phyloP scores from a whole-genome alignment of 768 basidiomycete genomes.

The Lactarius pseudohatsudake region DNA sequence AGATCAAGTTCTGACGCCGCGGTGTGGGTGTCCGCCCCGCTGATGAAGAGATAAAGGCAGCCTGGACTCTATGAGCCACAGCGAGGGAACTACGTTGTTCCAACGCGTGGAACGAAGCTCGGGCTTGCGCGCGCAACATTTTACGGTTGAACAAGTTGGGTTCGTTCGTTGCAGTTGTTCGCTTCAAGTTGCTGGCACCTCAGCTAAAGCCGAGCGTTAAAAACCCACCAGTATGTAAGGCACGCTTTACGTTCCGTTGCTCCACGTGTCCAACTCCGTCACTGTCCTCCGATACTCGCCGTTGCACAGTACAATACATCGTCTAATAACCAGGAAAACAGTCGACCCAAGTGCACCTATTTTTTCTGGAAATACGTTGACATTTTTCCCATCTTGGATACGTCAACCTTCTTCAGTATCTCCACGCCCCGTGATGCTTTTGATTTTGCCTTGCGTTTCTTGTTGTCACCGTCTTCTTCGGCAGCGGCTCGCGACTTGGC shows the following conservation, averaged over 20 bases:
- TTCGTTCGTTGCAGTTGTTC: not conserved
- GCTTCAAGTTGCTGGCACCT: not conserved
- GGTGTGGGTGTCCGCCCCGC: conserved; percentile 9
- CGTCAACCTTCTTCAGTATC: conserved; percentile 80
- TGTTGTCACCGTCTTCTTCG: conserved; percentile 39
- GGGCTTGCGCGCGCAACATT: conserved; percentile 26
- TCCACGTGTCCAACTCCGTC: not conserved
- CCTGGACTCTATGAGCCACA: conserved; percentile 17
- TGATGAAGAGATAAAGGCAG: conserved; percentile 27
- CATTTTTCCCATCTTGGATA: conserved; percentile 81
- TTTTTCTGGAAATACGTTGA: conserved; percentile 78
- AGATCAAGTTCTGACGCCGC: conserved; percentile 5
- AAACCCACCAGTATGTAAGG: not conserved
- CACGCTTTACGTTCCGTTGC: not conserved
- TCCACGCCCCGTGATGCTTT: conserved; percentile 73
- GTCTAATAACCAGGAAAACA: not conserved
- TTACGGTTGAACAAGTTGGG: not conserved
- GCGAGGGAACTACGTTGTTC: conserved; percentile 7
- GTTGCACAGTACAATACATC: not conserved
- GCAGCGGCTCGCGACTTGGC: conserved; percentile 33
- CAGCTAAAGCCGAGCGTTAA: conserved; percentile 5
- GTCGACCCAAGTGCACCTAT: not conserved
- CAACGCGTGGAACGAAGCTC: conserved; percentile 19
- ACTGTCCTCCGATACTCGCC: not conserved
- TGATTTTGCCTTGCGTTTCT: conserved; percentile 65